phyloP scores from a whole-genome alignment of 371 early-diverging fungal species.

The Mortierella sp. region DNA sequence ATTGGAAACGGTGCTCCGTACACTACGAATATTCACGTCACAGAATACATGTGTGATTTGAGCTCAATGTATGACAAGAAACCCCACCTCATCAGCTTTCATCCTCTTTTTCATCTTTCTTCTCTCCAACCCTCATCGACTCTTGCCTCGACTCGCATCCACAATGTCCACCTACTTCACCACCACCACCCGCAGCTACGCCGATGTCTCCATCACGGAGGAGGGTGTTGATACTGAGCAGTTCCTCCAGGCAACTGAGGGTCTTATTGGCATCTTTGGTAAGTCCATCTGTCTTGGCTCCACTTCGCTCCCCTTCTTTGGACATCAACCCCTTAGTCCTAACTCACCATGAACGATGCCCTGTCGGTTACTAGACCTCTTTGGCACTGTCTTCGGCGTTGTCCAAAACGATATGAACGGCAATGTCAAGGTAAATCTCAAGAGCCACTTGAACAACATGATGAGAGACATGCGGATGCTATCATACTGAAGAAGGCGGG shows the following conservation, averaged over 20 bases:
- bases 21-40: no score
- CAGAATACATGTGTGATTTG: no score
- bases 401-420: slow-evolving; percentile 92
- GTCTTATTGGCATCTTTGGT: slow-evolving; percentile 87
- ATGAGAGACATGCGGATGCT: background rate
- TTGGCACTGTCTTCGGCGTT: slow-evolving; percentile 80
- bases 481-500: background rate
- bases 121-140: background rate
- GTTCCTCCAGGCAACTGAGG: slow-evolving; percentile 91
- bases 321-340: background rate
- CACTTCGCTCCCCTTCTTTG: background rate
- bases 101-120: background rate
- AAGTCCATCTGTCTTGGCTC: slow-evolving; percentile 4
- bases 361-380: slow-evolving; percentile 59
- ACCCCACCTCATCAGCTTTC: no score
- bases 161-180: slow-evolving; percentile 77
- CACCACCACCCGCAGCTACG: slow-evolving; percentile 71
- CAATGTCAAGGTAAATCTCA: slow-evolving; percentile 77
- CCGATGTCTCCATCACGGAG: slow-evolving; percentile 69
- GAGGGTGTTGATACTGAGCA: slow-evolving; percentile 82
- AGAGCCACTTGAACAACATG: background rate
- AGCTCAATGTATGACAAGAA: no score
- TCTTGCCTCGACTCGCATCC: slow-evolving; percentile 1
- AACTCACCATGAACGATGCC: background rate
- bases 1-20: no score